These are phyloP conservation scores for Fagus crenata DNA, from an alignment of 306 rosid species.

Conservation along the genomic window DNA sequence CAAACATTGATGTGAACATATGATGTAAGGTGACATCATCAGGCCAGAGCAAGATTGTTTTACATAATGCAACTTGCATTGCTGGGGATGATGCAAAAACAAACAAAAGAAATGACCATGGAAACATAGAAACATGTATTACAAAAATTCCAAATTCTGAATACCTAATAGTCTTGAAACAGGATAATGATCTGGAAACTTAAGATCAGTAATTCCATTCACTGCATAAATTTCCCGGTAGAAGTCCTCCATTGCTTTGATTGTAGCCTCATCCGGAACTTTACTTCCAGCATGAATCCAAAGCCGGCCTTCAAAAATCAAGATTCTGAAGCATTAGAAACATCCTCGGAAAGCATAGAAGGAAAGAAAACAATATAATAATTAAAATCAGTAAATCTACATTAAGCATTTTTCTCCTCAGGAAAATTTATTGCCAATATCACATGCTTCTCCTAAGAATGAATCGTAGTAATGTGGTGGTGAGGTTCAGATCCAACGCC, in stretches of 20 bases:
- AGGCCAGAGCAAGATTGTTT: background rate
- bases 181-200: constrained; percentile 84
- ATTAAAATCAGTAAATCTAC: background rate
- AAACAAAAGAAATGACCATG: background rate
- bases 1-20: too few species aligned
- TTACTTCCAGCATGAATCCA: constrained; percentile 98
- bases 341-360: background rate
- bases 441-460: background rate
- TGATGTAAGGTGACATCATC: background rate
- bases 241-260: constrained; percentile 88
- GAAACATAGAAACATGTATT: background rate
- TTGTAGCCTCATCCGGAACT: constrained; percentile 86
- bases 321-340: constrained; percentile 20
- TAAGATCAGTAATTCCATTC: constrained; percentile 67
- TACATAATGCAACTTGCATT: background rate
- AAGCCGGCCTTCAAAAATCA: constrained; percentile 66
- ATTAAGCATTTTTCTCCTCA: constrained; percentile 1
- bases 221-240: constrained; percentile 77
- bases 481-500: background rate
- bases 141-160: background rate
- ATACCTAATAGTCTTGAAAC: constrained; percentile 88
- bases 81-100: background rate
- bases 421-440: background rate
- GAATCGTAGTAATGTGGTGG: background rate
- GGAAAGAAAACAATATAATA: background rate